Percentiles rank a stretch among this genome's conserved stretches.
phyloP scores from a whole-genome alignment of 331 rosid species.

The Dryas integrifolia region DNA sequence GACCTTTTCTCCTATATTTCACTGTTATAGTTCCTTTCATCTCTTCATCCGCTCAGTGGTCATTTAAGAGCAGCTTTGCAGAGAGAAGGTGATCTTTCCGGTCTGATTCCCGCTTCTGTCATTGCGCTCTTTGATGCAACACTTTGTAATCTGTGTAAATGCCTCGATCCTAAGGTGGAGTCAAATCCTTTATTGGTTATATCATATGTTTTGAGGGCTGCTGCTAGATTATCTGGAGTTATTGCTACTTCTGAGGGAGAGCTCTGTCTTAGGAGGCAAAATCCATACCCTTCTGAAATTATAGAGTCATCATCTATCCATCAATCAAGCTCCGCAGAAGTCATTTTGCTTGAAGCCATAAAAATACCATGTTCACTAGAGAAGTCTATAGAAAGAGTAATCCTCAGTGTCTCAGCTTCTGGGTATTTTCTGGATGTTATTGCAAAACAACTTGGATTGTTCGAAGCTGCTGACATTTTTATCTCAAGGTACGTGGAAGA shows the following conservation, averaged over 20 bases:
- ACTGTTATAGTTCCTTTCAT: constrained; percentile 57
- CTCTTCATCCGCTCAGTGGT: constrained; percentile 75
- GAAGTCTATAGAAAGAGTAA: constrained; percentile 51
- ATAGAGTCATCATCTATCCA: constrained; percentile 36
- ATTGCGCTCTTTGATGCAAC: constrained; percentile 55
- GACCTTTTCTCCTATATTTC: constrained; percentile 27
- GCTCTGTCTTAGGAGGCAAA: constrained; percentile 62
- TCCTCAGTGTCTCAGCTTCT: constrained; percentile 51
- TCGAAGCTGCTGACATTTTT: constrained; percentile 55
- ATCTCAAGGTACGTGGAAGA: constrained; percentile 64
- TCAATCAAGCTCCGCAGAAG: constrained; percentile 36
- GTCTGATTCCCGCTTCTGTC: constrained; percentile 63
- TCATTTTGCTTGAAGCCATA: constrained; percentile 46
- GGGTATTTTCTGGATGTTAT: constrained; percentile 77
- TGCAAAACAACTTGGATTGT: constrained; percentile 74
- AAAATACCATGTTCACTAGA: constrained; percentile 59
- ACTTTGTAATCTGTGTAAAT: constrained; percentile 57
- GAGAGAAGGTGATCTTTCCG: constrained; percentile 64
- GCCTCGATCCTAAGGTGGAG: constrained; percentile 70
- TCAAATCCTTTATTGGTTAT: constrained; percentile 56
- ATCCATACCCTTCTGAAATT: constrained; percentile 57
- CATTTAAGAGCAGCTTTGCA: constrained; percentile 69
- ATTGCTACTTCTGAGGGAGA: constrained; percentile 48
- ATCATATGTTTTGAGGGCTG: constrained; percentile 51
- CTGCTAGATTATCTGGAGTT: constrained; percentile 47